Evolutionary conservation across 257 asterid genomes (phyloP).

Genomic region (Sherardia arvensis): DNA sequence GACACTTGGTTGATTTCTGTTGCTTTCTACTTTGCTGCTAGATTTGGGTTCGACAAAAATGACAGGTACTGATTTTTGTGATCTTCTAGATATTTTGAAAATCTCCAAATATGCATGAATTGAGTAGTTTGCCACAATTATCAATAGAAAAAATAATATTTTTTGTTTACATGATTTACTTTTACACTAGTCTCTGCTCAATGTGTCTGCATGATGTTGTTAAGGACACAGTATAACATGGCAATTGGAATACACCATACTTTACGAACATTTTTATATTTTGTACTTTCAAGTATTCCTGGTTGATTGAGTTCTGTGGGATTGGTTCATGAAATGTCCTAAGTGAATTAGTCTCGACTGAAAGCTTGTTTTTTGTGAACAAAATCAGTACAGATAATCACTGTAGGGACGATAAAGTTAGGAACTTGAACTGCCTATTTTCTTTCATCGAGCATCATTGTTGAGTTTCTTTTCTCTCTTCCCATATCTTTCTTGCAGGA

Average conservation of each 20-base stretch:
- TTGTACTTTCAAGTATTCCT: neutral
- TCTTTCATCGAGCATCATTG: neutral
- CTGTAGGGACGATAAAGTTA: neutral
- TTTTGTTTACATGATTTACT: neutral
- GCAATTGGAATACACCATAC: neutral
- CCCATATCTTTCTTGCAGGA: slow-evolving; percentile 34
- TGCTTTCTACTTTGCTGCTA: slow-evolving; percentile 33
- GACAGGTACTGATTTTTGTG: slow-evolving; percentile 21
- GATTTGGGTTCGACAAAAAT: slow-evolving; percentile 32
- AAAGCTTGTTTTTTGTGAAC: neutral
- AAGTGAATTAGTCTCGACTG: neutral
- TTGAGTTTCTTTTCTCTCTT: slow-evolving; percentile 4
- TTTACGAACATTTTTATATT: neutral
- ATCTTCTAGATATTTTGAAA: neutral
- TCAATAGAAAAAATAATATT: neutral
- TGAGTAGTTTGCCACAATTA: neutral
- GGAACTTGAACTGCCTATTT: neutral
- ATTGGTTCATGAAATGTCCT: no score
- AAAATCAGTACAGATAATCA: neutral
- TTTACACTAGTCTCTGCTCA: neutral
- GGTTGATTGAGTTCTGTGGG: no score
- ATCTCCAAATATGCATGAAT: neutral
- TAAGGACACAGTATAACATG: no score
- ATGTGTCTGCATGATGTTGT: neutral
- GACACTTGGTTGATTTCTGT: slow-evolving; percentile 42